Conservation (phyloP, 2,329 filamentous ascomycete genomes). For the Nigrograna mackinnonii region DNA sequence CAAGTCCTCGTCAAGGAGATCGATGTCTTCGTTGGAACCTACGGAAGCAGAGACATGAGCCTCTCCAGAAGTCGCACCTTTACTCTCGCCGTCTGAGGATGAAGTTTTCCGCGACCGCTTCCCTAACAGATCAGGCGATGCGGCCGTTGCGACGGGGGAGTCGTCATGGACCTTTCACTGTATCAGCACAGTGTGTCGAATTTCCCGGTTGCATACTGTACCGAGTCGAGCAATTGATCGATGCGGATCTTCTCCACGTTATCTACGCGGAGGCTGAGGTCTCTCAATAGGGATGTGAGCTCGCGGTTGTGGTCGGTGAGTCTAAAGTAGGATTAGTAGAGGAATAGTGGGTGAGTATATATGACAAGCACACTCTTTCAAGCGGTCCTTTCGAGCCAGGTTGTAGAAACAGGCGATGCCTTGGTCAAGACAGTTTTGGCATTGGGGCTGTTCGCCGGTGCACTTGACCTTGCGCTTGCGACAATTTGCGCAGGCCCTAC, state of each 20-base stretch:
- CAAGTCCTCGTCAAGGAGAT: slow-evolving; percentile 30
- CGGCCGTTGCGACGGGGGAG: neutral
- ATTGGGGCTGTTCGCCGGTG: slow-evolving; percentile 23
- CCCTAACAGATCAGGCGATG: neutral
- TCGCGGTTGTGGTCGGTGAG: slow-evolving; percentile 29
- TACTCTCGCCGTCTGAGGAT: no score
- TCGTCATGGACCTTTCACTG: no score
- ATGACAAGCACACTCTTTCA: neutral
- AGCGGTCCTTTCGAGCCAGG: neutral
- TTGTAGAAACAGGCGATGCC: neutral
- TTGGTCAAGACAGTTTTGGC: slow-evolving; percentile 14
- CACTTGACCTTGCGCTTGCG: slow-evolving; percentile 30
- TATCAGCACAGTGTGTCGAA: no score
- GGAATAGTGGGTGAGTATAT: neutral
- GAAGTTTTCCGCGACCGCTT: neutral
- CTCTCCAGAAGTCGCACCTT: neutral
- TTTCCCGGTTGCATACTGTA: neutral
- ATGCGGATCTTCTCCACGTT: slow-evolving; percentile 17
- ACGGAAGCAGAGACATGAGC: slow-evolving; percentile 16
- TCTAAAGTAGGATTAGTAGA: slow-evolving; percentile 9
- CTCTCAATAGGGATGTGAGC: slow-evolving; percentile 25
- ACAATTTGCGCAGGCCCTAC: slow-evolving; percentile 26
- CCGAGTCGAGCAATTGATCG: slow-evolving; percentile 7
- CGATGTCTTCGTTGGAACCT: slow-evolving; percentile 25
- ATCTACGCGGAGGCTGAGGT: slow-evolving; percentile 18